Percentiles rank a stretch among this genome's conserved stretches.
These are phyloP conservation scores for Calamus simplicifolius DNA, from an alignment of 176 grass and related monocot species.

Conservation along the genomic window DNA sequence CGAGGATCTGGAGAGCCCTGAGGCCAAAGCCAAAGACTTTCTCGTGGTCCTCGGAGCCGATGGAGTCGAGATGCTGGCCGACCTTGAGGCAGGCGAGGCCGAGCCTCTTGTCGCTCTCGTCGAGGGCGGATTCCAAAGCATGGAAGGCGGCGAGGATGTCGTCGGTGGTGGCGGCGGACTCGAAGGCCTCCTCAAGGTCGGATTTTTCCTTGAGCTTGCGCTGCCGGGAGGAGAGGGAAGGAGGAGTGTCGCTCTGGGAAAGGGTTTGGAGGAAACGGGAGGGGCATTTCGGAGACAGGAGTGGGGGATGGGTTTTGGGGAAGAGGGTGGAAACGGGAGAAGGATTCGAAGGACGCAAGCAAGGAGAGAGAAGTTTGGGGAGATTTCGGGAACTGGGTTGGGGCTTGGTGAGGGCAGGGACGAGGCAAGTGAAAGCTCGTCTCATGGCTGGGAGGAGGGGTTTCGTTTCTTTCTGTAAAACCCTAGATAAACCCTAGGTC, in stretches of 20 bases:
- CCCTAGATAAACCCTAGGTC: neutral
- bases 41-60: constrained; percentile 30
- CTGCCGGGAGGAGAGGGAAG: constrained; percentile 8
- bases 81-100: constrained; percentile 93
- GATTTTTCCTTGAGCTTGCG: constrained; percentile 19
- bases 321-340: neutral
- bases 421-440: constrained; percentile 19
- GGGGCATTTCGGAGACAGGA: constrained; percentile 1
- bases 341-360: constrained; percentile 23
- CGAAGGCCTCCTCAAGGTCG: constrained; percentile 58
- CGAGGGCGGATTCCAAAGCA: constrained; percentile 40
- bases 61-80: constrained; percentile 79
- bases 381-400: neutral
- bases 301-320: constrained; percentile 10
- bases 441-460: constrained; percentile 26
- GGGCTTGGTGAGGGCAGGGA: constrained; percentile 34
- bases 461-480: neutral
- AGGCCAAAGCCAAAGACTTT: constrained; percentile 54
- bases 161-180: constrained; percentile 41
- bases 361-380: constrained; percentile 7
- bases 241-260: constrained; percentile 15
- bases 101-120: constrained; percentile 52
- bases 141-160: constrained; percentile 53
- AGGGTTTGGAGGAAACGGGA: constrained; percentile 29
- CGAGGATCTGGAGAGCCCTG: constrained; percentile 56